A percentile compares a stretch with the other conserved stretches of the same genome.
phyloP scores from a whole-genome alignment of 148 eudicot species.

The Arbutus unedo region DNA sequence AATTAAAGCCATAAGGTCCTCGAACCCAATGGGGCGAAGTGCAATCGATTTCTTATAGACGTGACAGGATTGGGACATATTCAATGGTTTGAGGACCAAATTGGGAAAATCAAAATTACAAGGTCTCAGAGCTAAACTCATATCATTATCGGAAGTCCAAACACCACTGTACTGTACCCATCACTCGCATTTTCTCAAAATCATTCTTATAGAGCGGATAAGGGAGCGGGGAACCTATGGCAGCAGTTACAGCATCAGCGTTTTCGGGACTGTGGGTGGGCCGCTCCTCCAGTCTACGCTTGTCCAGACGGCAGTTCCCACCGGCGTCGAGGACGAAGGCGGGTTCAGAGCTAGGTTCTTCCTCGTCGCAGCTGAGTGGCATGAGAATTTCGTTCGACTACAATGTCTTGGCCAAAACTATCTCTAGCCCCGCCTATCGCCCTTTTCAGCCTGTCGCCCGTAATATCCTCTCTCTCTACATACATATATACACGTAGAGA shows the following conservation, averaged over 20 bases:
- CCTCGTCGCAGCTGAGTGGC: constrained; percentile 54
- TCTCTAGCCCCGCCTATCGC: constrained; percentile 30
- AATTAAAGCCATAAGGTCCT: too few relatives aligned
- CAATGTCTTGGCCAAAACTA: constrained; percentile 22
- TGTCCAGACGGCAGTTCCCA: constrained; percentile 21
- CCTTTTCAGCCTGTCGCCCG: constrained; percentile 55
- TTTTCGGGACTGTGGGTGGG: constrained; percentile 26
- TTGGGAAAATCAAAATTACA: not conserved
- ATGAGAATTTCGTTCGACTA: constrained; percentile 32
- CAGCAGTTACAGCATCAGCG: constrained; percentile 26
- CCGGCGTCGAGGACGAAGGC: constrained; percentile 22
- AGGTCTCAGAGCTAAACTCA: too few relatives aligned
- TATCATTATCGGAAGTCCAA: not conserved
- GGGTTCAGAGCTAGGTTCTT: constrained; percentile 40
- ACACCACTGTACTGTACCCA: not conserved
- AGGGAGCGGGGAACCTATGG: constrained; percentile 22
- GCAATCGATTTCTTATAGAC: too few relatives aligned
- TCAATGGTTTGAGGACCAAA: not conserved
- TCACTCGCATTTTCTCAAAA: too few relatives aligned
- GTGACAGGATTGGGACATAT: not conserved
- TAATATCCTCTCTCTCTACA: constrained; percentile 18
- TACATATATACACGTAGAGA: not conserved
- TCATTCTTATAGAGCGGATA: not conserved
- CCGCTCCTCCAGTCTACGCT: constrained; percentile 21
- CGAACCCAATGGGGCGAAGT: too few relatives aligned